Conservation (phyloP, 1,284 basidiomycete species). For the Moesziomyces aphidis region DNA sequence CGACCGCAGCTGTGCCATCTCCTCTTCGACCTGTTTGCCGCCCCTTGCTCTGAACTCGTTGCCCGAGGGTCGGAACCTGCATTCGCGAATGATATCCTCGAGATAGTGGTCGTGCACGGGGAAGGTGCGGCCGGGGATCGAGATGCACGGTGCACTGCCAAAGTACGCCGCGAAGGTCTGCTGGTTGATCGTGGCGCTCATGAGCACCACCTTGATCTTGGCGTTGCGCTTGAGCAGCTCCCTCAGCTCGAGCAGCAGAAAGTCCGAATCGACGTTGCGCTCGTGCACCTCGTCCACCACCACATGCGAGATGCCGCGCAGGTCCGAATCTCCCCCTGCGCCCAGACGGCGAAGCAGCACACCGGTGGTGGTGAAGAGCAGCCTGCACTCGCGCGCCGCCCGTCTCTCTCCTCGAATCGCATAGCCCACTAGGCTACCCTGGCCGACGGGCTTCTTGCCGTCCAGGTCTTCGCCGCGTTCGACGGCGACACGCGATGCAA, state of each 20-base stretch:
- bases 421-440: conserved; percentile 77
- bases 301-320: conserved; percentile 82
- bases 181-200: conserved; percentile 62
- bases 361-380: conserved; percentile 93
- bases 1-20: conserved; percentile 71
- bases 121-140: conserved; percentile 77
- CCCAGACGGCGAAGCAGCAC: conserved; percentile 82
- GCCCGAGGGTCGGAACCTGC: conserved; percentile 64
- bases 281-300: conserved; percentile 95
- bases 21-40: conserved; percentile 55
- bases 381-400: conserved; percentile 71
- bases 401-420: conserved; percentile 90
- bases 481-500: conserved; percentile 85
- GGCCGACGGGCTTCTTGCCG: conserved; percentile 32
- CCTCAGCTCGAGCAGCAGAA: conserved; percentile 84
- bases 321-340: conserved; percentile 77
- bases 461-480: conserved; percentile 82
- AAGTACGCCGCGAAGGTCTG: conserved; percentile 55
- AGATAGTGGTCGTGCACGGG: conserved; percentile 65
- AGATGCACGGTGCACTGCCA: conserved; percentile 79
- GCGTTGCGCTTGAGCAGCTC: conserved; percentile 80
- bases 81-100: conserved; percentile 56
- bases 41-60: conserved; percentile 30
- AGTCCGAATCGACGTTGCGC: conserved; percentile 88
- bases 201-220: conserved; percentile 79